Evolutionary conservation across 2,329 filamentous ascomycete species (phyloP), one percentile per base, ranked within the genome.

Genomic region (Tolypocladium album): DNA sequence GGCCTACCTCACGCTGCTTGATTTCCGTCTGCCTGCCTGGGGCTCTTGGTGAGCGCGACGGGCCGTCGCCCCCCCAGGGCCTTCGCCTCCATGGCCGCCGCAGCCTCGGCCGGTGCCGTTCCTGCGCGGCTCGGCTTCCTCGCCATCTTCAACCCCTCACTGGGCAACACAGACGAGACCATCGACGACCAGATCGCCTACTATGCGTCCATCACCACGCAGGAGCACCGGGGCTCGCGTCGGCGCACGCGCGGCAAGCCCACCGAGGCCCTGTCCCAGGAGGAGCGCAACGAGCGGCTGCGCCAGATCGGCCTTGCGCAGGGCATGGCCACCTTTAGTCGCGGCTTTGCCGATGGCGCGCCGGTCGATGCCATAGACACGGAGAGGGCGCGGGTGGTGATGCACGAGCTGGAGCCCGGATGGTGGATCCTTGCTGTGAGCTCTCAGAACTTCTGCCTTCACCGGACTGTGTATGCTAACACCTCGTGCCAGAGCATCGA

Each of bases 351-450:
- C 2, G 82, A 85, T 62, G 90, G 87, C 61, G 81, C 87, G 65
- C 73, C 89, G 2, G 84, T 97, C 45, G 90, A 96, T 68, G 86
- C 86, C 12, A 87, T 99, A 61, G 94, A 99, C 70, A 97, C 94
- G 1, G 90, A 96, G 67, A 94, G 90, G 77, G 86, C 88, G 57
- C 84, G 92, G 39, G 87, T 97, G 40, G 81, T 97, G 40, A 77
- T 97, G 53, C 86, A 91, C 67, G 92, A 99, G 76, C 76, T 99
- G 64, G 93, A 99, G 72, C 78, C 83, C 20, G 89, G 89, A 38
- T 99, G 94, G 94, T 99, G 95, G 95, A 87, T 97, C 63, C 78
- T 97, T 62, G 92, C 91, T 63, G 92, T 95, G 79, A 70, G 89
- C 76, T 15, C 34, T 57, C n/a, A 11, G 38, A 36, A 4, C 20